phyloP scores from a whole-genome alignment of 2,329 filamentous ascomycete species.

The Diaporthe longicolla region DNA sequence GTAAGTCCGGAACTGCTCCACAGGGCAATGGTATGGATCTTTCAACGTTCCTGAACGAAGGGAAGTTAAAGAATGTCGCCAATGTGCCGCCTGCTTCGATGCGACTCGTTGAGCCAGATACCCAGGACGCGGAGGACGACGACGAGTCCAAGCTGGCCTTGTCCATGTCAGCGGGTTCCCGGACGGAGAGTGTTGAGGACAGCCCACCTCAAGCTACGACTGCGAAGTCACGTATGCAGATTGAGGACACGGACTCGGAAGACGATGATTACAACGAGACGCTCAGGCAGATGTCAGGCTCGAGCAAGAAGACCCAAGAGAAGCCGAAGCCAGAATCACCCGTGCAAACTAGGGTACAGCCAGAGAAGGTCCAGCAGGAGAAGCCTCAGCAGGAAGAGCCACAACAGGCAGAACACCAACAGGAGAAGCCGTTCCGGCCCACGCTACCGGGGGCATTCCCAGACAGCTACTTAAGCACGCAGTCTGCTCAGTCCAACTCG shows the following conservation, averaged over 20 bases:
- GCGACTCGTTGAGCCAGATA: conserved; percentile 71
- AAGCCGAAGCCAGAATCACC: conserved; percentile 21
- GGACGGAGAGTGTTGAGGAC: conserved; percentile 58
- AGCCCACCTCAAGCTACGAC: conserved; percentile 71
- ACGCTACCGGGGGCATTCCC: conserved; percentile 58
- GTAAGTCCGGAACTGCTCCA: conserved; percentile 53
- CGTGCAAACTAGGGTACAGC: neutral
- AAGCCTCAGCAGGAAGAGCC: conserved; percentile 42
- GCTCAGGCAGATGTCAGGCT: conserved; percentile 48
- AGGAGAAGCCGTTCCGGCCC: conserved; percentile 48
- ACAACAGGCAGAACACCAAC: conserved; percentile 2
- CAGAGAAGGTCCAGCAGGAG: conserved; percentile 45
- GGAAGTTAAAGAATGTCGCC: conserved; percentile 65
- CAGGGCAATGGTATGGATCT: conserved; percentile 56
- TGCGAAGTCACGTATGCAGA: conserved; percentile 73
- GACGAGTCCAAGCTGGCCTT: conserved; percentile 59
- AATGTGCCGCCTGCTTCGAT: conserved; percentile 70
- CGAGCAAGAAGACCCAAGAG: conserved; percentile 41
- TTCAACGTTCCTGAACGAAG: conserved; percentile 58
- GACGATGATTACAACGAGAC: conserved; percentile 59
- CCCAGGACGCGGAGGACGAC: conserved; percentile 54
- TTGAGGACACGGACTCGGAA: conserved; percentile 79
- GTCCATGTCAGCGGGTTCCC: conserved; percentile 59
- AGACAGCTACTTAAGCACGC: conserved; percentile 55
- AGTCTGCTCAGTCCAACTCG: conserved; percentile 50